These are phyloP conservation scores for Coemansia sp. DNA, from an alignment of 192 early-diverging fungal genomes.

Conservation along the genomic window DNA sequence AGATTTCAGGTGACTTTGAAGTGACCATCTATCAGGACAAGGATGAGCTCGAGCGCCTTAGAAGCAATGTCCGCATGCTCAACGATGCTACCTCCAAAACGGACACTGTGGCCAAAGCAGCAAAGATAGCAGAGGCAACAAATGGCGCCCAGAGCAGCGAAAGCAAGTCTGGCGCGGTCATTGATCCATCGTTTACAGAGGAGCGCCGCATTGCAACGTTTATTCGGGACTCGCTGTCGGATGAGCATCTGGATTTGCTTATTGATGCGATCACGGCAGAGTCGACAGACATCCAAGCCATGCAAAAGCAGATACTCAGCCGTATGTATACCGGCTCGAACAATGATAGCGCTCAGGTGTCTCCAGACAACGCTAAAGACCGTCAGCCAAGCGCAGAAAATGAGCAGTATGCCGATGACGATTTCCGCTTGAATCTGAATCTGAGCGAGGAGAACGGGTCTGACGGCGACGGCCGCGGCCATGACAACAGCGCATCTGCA, in stretches of 20 bases:
- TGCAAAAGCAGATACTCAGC: conserved; percentile 15
- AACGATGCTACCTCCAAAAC: background rate
- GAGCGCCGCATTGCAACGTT: conserved; percentile 39
- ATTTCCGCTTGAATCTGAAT: conserved; percentile 14
- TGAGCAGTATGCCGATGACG: background rate
- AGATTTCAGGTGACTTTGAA: conserved; percentile 25
- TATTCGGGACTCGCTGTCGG: conserved; percentile 23
- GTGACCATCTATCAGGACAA: conserved; percentile 25
- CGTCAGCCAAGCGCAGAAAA: background rate
- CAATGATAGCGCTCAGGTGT: background rate
- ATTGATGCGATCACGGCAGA: conserved; percentile 23
- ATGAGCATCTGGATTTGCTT: conserved; percentile 27
- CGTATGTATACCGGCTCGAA: background rate
- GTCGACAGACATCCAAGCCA: conserved; percentile 21
- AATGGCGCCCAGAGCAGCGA: background rate
- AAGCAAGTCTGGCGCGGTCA: background rate
- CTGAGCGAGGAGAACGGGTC: conserved; percentile 12
- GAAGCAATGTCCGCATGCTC: background rate
- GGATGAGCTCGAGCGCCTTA: background rate
- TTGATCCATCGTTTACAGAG: conserved; percentile 31
- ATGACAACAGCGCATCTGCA: background rate
- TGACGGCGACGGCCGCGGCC: background rate
- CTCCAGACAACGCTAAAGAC: background rate
- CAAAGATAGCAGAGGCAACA: too few species aligned
- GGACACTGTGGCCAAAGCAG: background rate